Base-by-base conservation (phyloP, 352 stramenopile species). In the Pelagophyceae sp. region DNA sequence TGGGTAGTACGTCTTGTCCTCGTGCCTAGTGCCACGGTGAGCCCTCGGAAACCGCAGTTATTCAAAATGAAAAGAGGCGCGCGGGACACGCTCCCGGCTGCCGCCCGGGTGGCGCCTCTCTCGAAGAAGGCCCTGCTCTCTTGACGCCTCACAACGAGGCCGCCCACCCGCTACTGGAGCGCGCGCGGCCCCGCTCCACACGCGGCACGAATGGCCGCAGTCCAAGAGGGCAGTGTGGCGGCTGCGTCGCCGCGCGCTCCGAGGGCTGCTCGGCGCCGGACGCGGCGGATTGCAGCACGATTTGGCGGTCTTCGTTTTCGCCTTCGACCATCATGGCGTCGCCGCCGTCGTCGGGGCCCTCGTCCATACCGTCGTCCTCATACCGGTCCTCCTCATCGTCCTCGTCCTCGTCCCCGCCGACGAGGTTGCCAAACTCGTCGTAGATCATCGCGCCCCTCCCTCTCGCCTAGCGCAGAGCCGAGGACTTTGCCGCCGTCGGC, bases 401-500 rank as follows among this genome's bases (percentile, higher is more conserved):
- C 32, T 84, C 77, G 29, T 82, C 76, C 38, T 88, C 80, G 33
- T 99, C 95, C 32, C 95, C 94, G 29, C 96, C 96, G 79, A 99
- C 98, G 86, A 99, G 99, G 86, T 99, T 99, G 77, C 96, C 96
- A 82, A 99, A 99, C 87, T 99, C 96, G 87, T 99, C 96, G 86
- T 99, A 99, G 29, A 29, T n/a, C 54, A 63, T 63, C 15, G 25
- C 29, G 54, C 15, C 45, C 45, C 45, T 23, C 45, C 45, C 11
- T 23, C 45, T 23, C 45, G 45, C 11, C 45, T 23, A n/a, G n/a
- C n/a, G n/a, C n/a, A n/a, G n/a, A n/a, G n/a, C n/a, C n/a, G n/a
- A n/a, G n/a, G n/a, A 23, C 23, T 54, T 54, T 54, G 23, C 23
- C 11, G 45, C 23, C 45, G 45, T 54, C 45, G 45, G 45, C 45